Percentiles rank a stretch among this genome's conserved stretches.
These are phyloP conservation scores for Rosellinia necatrix DNA, from an alignment of 2,329 filamentous ascomycete genomes.

Conservation along the genomic window DNA sequence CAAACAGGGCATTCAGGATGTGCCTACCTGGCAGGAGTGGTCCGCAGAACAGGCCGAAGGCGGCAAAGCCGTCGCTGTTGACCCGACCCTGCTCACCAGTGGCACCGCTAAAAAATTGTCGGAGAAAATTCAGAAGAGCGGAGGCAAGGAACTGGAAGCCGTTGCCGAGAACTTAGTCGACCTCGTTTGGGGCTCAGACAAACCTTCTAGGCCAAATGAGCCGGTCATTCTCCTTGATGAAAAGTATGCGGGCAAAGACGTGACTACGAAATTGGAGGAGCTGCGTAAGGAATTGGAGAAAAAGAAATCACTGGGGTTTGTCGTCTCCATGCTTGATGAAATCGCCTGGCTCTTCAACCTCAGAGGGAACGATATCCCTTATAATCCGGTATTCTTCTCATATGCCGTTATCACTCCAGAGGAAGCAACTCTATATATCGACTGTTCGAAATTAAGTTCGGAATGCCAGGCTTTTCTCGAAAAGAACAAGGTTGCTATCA, in stretches of 20 bases:
- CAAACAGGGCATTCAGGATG: conserved; percentile 91
- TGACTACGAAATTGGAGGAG: conserved; percentile 80
- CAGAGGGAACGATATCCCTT: conserved; percentile 91
- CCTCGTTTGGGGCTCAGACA: conserved; percentile 77
- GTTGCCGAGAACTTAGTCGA: conserved; percentile 88
- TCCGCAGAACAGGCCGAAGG: conserved; percentile 81
- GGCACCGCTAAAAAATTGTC: conserved; percentile 68
- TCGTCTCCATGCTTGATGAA: conserved; percentile 95
- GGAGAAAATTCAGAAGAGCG: conserved; percentile 85
- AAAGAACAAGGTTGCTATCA: conserved; percentile 70
- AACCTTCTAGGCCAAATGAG: conserved; percentile 76
- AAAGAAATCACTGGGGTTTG: conserved; percentile 83
- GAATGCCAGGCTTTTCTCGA: conserved; percentile 73
- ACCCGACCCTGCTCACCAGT: conserved; percentile 82
- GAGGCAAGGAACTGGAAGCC: conserved; percentile 75
- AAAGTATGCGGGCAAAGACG: conserved; percentile 80
- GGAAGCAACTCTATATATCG: conserved; percentile 80
- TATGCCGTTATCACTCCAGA: conserved; percentile 86
- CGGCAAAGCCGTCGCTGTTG: conserved; percentile 87
- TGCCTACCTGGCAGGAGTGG: conserved; percentile 98
- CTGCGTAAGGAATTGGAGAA: conserved; percentile 90
- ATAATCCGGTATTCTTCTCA: conserved; percentile 98
- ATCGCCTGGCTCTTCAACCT: conserved; percentile 99
- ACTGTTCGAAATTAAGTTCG: conserved; percentile 74
- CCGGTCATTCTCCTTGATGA: conserved; percentile 72